A percentile compares a stretch with the other conserved stretches of the same genome.
These are phyloP conservation scores for Thielaviopsis euricoi DNA, from an alignment of 2,329 filamentous ascomycete genomes.

Conservation along the genomic window DNA sequence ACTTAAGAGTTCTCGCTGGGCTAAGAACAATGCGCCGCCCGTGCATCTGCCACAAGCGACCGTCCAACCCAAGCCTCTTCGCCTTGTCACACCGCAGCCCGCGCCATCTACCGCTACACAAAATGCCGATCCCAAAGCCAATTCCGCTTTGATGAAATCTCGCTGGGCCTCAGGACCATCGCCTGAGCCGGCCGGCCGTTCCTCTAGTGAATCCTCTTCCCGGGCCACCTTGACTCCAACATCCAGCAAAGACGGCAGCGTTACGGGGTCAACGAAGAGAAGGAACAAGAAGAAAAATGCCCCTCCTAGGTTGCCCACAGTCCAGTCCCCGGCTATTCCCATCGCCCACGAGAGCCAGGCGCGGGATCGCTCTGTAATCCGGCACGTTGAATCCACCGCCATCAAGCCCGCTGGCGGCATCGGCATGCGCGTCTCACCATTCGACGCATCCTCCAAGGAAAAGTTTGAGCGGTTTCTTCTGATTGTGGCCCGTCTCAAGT, in stretches of 20 bases:
- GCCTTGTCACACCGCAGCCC: neutral
- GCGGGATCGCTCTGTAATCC: neutral
- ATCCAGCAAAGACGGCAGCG: neutral
- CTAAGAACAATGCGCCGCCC: neutral
- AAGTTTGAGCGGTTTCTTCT: conserved; percentile 12
- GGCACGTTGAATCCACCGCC: neutral
- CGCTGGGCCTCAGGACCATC: conserved; percentile 6
- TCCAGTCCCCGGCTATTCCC: neutral
- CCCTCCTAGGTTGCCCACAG: neutral
- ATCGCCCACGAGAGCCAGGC: neutral
- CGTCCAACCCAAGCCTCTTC: neutral
- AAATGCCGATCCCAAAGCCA: neutral
- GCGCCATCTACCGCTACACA: neutral
- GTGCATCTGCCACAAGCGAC: neutral
- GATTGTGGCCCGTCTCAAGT: conserved; percentile 32
- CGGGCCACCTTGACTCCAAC: neutral
- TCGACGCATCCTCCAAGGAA: neutral
- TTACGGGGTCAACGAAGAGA: neutral
- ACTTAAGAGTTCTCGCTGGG: conserved; percentile 6
- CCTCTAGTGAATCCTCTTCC: neutral
- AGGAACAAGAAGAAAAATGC: neutral
- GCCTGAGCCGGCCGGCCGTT: neutral
- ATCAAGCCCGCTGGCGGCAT: neutral
- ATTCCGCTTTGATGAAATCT: conserved; percentile 1
- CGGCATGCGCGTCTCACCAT: neutral